Conservation (phyloP, 208 protist species). For the Endotrypanum monterogeii region DNA sequence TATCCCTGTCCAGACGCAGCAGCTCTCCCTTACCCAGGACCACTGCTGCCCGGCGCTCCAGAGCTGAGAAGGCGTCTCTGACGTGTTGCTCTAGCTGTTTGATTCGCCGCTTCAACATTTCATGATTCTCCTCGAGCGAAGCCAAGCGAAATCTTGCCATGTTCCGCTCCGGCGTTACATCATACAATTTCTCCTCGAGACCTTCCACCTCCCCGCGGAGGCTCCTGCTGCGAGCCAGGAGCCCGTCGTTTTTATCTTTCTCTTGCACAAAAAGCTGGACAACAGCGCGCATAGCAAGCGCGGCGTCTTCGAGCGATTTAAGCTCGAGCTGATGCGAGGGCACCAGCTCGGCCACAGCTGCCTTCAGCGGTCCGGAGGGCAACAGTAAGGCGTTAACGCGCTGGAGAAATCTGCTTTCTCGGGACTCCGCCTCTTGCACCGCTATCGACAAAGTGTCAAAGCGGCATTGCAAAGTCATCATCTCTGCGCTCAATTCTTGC, state of each 20-base stretch:
- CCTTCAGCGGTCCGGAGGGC: constrained; percentile 4
- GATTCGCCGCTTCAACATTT: background rate
- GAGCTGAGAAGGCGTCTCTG: background rate
- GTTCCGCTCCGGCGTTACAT: background rate
- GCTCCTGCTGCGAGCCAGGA: background rate
- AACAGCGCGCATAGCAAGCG: background rate
- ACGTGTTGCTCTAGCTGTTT: background rate
- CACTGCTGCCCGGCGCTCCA: background rate
- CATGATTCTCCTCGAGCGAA: background rate
- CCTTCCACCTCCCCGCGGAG: background rate
- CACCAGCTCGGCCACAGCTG: background rate
- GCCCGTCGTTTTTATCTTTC: background rate
- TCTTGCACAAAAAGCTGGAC: background rate
- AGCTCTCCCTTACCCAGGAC: background rate
- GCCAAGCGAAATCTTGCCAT: background rate
- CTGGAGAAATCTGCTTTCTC: background rate
- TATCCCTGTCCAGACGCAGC: background rate
- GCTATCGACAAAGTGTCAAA: background rate
- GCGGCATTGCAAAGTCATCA: background rate
- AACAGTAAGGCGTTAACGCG: constrained; percentile 1
- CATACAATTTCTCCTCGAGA: background rate
- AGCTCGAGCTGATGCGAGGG: background rate
- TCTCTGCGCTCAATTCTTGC: background rate
- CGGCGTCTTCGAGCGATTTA: constrained; percentile 7
- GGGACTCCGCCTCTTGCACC: background rate